Evolutionary conservation across 805 yeast species (phyloP).

Genomic region (Priceomyces haplophilus): DNA sequence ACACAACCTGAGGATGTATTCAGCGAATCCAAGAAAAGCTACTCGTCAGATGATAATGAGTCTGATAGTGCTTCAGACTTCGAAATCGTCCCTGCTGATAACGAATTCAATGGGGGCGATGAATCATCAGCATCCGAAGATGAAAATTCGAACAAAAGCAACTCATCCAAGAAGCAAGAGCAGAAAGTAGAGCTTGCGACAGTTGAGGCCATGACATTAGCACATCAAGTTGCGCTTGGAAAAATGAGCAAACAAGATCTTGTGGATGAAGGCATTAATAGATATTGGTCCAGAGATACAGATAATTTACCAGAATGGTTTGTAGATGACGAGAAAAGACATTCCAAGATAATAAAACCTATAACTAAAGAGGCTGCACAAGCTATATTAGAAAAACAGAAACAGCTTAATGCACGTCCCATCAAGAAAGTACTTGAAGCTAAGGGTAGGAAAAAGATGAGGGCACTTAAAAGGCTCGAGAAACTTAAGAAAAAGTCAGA

Average conservation of each 20-base stretch:
- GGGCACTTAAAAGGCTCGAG: constrained; percentile 80
- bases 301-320: constrained; percentile 98
- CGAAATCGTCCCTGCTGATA: constrained; percentile 37
- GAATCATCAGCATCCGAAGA: constrained; percentile 49
- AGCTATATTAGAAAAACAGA: constrained; percentile 42
- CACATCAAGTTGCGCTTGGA: constrained; percentile 91
- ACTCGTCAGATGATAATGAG: constrained; percentile 17
- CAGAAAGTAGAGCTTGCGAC: constrained; percentile 80
- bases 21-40: constrained; percentile 2
- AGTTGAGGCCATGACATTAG: constrained; percentile 96
- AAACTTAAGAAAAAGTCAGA: constrained; percentile 88
- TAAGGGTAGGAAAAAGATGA: constrained; percentile 90
- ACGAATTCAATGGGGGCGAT: constrained; percentile 14
- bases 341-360: constrained; percentile 83
- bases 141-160: constrained; percentile 32
- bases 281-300: constrained; percentile 84
- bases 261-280: constrained; percentile 89
- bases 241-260: constrained; percentile 80
- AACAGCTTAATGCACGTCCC: constrained; percentile 88
- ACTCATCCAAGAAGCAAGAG: constrained; percentile 47
- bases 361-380: constrained; percentile 79
- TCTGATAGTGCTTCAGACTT: constrained; percentile 39
- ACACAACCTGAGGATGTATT: not conserved
- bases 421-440: constrained; percentile 99
- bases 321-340: constrained; percentile 83